Base-by-base conservation (phyloP, 768 basidiomycete genomes). In the Crucibulum laeve region DNA sequence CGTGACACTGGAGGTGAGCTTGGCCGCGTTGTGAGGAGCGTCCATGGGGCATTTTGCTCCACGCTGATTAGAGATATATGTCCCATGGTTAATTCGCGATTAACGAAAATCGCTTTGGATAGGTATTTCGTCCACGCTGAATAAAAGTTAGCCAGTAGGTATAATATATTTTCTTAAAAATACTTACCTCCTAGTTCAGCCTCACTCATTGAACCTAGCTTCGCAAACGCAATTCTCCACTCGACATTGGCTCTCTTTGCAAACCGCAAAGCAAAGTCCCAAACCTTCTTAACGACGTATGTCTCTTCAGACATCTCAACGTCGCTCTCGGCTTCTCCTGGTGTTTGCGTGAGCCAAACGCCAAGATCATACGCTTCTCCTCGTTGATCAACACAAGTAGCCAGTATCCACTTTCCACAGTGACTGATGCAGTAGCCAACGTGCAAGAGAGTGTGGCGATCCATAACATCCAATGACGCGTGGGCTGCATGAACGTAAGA, bases 181-280 rank as follows among this genome's bases (percentile, higher is more conserved):
- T 11, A 63, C 80, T 46, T 51, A 89, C 90, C 83, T 51, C 81
- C 70, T 17, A 89, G 58, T 55, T 93, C 91, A 4, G 56, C 55
- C 38, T 69, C 61, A 1, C 62, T 58, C 69, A 91, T 79, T 7
- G 63, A 45, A 0, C 90, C 90, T 3, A 84, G 61, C 55, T 82
- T 87, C 4, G 84, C 66, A 44, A 93, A 69, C 6, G 85, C 80
- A 8, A 92, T 64, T 40, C 84, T 74, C 91, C 91, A 93, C 57
- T 92, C 88, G 17, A 90, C 67, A 55, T 80, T 79, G 8, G 82
- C 83, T 48, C 69, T 77, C 53, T 70, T 72, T 8, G 82, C 79
- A 53, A 86, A 77, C 25, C 74, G 69, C 42, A 74, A 57, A 0
- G 73, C 76, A 60, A 92, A 88, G 11, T 72, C 71, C 88, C 89